These are phyloP conservation scores for Mercurialis annua DNA, from an alignment of 345 rosid species.

Conservation along the genomic window DNA sequence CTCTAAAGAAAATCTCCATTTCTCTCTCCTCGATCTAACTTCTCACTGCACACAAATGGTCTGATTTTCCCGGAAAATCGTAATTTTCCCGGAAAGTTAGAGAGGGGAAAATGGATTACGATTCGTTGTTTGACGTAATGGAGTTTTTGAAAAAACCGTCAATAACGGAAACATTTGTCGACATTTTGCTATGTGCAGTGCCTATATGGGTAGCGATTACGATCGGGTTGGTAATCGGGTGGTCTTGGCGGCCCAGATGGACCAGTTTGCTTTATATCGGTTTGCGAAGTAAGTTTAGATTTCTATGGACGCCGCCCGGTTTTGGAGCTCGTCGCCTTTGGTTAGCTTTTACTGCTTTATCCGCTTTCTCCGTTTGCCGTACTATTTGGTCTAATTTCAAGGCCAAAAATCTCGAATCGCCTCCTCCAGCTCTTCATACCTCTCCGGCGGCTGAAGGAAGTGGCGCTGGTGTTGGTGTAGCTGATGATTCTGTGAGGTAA, in stretches of 20 bases:
- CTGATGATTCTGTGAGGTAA: constrained; percentile 36
- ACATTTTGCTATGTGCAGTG: constrained; percentile 81
- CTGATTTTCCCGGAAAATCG: constrained; percentile 6
- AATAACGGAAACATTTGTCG: constrained; percentile 82
- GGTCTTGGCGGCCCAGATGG: constrained; percentile 99
- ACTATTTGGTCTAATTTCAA: constrained; percentile 58
- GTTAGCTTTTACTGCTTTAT: constrained; percentile 90
- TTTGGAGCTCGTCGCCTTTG: constrained; percentile 94
- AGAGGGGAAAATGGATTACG: constrained; percentile 53
- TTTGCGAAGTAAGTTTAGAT: constrained; percentile 70
- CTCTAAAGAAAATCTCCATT: background rate
- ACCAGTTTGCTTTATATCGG: constrained; percentile 79
- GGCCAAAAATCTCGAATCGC: constrained; percentile 38
- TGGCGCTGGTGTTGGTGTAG: constrained; percentile 28
- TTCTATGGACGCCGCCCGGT: constrained; percentile 83
- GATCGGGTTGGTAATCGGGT: constrained; percentile 95
- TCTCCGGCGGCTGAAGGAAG: constrained; percentile 11
- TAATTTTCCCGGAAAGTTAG: background rate
- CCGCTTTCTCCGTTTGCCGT: constrained; percentile 74
- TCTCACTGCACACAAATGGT: constrained; percentile 1
- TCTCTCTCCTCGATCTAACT: constrained; percentile 7
- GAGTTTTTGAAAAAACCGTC: constrained; percentile 60
- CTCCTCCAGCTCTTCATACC: constrained; percentile 8
- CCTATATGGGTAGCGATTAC: constrained; percentile 95
- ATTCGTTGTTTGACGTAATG: constrained; percentile 50